Base-by-base conservation (phyloP, 768 basidiomycete species). In the Galerina sulciceps region DNA sequence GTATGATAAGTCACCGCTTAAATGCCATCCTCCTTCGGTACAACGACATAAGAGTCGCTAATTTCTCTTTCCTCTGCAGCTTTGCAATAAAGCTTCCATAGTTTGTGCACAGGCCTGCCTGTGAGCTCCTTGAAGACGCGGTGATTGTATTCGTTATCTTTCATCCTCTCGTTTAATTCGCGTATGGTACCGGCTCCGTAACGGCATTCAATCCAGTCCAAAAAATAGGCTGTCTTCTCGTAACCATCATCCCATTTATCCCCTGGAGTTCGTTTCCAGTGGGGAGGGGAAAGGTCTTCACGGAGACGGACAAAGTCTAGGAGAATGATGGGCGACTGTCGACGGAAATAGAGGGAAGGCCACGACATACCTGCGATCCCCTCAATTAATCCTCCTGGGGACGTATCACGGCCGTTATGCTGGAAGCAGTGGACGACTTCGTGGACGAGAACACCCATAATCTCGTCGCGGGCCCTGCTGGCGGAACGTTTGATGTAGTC, bases 391-490 rank as follows among this genome's bases (percentile, higher is more conserved):
- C 91, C 91, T 1, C 83, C 81, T 0, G 89, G 89, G 62, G 83
- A 87, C 42, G 80, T 82, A 22, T 77, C 85, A 20, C 74, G 67
- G 1, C 80, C 89, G 64, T 90, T 80, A 71, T 85, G 83, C 67
- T 93, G 91, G 68, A 80, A 93, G 66, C 88, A 92, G 62, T 93
- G 91, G 6, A 91, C 90, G 67, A 89, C 80, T 72, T 93, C 90
- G 68, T 90, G 91, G 36, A 81, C 75, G 3, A 93, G 76, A 3
- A 92, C 89, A 4, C 91, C 91, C 41, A 75, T 62, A 48, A 92
- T 86, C 73, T 93, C 91, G 46, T 88, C 79, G 26, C 73, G 67
- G 53, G 83, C 78, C 40, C 78, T 75, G 57, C 73, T 54, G 13
- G 67, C 67, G 35, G 70, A 73, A 52, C 77, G 74, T 50, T 73